These are phyloP conservation scores for Dendrobium huoshanense DNA, from an alignment of 106 monocot genomes.

Conservation along the genomic window DNA sequence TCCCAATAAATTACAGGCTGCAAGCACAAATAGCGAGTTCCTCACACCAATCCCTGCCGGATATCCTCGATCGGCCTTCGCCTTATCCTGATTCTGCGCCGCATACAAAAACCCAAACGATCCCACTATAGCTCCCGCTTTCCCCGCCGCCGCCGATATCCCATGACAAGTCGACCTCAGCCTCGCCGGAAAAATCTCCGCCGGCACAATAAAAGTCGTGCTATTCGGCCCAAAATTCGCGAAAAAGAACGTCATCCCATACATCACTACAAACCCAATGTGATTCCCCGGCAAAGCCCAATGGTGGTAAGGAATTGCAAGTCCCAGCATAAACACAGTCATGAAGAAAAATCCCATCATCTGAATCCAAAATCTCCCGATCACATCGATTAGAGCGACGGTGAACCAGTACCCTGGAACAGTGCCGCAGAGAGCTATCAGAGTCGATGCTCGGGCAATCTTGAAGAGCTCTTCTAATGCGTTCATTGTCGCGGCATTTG, in stretches of 20 bases:
- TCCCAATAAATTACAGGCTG: background rate
- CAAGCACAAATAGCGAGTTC: background rate
- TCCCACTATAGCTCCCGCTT: slow-evolving; percentile 8
- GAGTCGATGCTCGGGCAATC: slow-evolving; percentile 29
- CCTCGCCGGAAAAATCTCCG: slow-evolving; percentile 11
- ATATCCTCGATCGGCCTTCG: slow-evolving; percentile 3
- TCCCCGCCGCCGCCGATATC: slow-evolving; percentile 8
- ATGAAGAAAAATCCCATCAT: slow-evolving; percentile 7
- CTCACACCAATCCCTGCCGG: slow-evolving; percentile 9
- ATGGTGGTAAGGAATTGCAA: slow-evolving; percentile 3
- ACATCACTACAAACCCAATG: slow-evolving; percentile 15
- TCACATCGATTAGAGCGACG: slow-evolving; percentile 4
- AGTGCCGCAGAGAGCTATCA: slow-evolving; percentile 16
- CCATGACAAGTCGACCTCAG: slow-evolving; percentile 6
- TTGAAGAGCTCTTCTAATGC: slow-evolving; percentile 65
- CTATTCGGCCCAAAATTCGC: slow-evolving; percentile 82
- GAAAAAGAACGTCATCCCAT: slow-evolving; percentile 81
- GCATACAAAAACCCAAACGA: slow-evolving; percentile 8
- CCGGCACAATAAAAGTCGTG: slow-evolving; percentile 46
- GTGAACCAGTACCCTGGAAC: slow-evolving; percentile 27
- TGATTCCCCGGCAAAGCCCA: background rate
- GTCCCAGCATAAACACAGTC: slow-evolving; percentile 6
- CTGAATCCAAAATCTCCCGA: slow-evolving; percentile 9
- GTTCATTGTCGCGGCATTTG: slow-evolving; percentile 61
- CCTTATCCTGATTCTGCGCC: slow-evolving; percentile 8